A percentile compares a stretch with the other conserved stretches of the same genome.
Conservation (phyloP, 306 rosid species). For the Astragalus glycyphyllos region DNA sequence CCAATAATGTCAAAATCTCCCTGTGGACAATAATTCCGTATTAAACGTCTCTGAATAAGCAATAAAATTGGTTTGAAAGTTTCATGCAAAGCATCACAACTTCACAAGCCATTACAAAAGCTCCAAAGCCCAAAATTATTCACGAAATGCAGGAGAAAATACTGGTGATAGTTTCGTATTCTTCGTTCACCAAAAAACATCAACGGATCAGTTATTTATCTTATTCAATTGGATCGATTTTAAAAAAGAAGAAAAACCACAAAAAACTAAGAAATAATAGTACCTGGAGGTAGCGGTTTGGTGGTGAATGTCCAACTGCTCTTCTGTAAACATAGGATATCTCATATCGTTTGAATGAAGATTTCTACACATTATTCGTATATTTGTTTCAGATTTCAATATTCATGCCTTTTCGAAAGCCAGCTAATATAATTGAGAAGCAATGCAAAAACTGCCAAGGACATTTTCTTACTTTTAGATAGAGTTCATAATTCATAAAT, state of each 20-base stretch:
- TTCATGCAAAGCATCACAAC: conserved; percentile 27
- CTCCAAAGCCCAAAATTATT: conserved; percentile 30
- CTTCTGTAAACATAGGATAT: conserved; percentile 81
- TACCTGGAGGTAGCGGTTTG: conserved; percentile 95
- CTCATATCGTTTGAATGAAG: conserved; percentile 88
- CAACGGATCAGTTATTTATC: conserved; percentile 10
- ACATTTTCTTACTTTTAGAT: conserved; percentile 31
- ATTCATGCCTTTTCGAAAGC: conserved; percentile 34
- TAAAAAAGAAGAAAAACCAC: conserved; percentile 14
- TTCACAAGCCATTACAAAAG: conserved; percentile 31
- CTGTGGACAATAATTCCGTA: conserved; percentile 53
- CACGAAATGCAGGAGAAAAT: conserved; percentile 25
- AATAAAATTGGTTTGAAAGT: conserved; percentile 20
- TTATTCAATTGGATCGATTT: conserved; percentile 1
- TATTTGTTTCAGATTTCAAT: conserved; percentile 36
- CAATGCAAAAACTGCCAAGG: conserved; percentile 29
- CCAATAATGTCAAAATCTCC: conserved; percentile 98
- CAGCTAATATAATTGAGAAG: conserved; percentile 38
- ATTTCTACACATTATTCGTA: conserved; percentile 64
- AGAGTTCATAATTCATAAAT: conserved; percentile 3
- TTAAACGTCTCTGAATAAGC: conserved; percentile 28
- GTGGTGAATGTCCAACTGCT: conserved; percentile 94
- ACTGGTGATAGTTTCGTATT: conserved; percentile 20
- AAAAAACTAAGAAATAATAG: conserved; percentile 29
- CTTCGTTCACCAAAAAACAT: conserved; percentile 28